Percentiles rank a stretch among this genome's conserved stretches.
Conservation (phyloP, 2,329 filamentous ascomycete genomes). For the Pseudocercospora vitis region DNA sequence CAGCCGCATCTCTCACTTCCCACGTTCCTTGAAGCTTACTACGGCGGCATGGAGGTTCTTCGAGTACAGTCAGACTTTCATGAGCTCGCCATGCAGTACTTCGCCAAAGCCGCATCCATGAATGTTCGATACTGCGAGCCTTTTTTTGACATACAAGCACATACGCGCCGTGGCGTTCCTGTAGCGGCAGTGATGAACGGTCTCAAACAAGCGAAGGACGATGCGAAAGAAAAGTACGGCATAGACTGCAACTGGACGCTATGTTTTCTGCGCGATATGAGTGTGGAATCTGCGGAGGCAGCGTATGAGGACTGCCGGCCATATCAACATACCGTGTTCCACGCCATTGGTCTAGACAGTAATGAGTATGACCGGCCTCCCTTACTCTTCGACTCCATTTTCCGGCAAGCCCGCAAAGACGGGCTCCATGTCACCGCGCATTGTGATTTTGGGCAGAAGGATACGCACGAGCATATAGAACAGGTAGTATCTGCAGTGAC, state of each 20-base stretch:
- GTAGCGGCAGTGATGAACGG: slow-evolving; percentile 40
- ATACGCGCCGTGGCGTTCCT: slow-evolving; percentile 42
- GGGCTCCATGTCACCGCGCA: slow-evolving; percentile 52
- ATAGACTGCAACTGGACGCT: slow-evolving; percentile 40
- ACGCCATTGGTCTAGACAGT: slow-evolving; percentile 49
- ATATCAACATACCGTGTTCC: slow-evolving; percentile 46
- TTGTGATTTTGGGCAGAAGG: slow-evolving; percentile 54
- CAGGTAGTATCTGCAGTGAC: slow-evolving; percentile 38
- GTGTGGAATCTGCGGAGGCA: slow-evolving; percentile 42
- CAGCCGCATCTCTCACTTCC: not conserved
- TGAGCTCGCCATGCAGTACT: slow-evolving; percentile 45
- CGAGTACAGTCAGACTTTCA: slow-evolving; percentile 42
- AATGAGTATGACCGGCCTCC: slow-evolving; percentile 51
- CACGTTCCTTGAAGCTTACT: slow-evolving; percentile 26
- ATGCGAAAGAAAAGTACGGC: slow-evolving; percentile 16
- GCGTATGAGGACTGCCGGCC: slow-evolving; percentile 44
- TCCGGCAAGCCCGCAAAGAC: slow-evolving; percentile 40
- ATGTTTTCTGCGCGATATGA: slow-evolving; percentile 47
- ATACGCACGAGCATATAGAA: slow-evolving; percentile 47
- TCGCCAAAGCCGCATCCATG: slow-evolving; percentile 37
- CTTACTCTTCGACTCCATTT: slow-evolving; percentile 46
- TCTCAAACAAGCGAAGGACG: slow-evolving; percentile 30
- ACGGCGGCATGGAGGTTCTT: slow-evolving; percentile 37
- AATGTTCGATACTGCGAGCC: slow-evolving; percentile 46
- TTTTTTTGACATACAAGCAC: slow-evolving; percentile 48